Conservation (phyloP, 148 eudicot genomes). For the Rheum nobile region DNA sequence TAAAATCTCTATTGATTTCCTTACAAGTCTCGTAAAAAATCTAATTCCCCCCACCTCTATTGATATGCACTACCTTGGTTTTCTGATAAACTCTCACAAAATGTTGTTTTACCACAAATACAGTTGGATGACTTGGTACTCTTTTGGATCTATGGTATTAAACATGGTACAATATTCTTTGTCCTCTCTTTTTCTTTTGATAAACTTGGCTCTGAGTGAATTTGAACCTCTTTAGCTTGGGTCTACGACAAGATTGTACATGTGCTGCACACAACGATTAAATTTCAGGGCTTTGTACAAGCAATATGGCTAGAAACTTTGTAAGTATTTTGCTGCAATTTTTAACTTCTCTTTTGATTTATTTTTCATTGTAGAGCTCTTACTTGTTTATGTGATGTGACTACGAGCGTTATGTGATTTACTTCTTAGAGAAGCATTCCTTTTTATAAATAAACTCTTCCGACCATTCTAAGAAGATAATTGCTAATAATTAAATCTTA, state of each 20-base stretch:
- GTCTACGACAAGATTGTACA: slow-evolving; percentile 19
- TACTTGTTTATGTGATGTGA: background rate
- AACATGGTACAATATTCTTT: slow-evolving; percentile 40
- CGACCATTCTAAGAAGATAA: background rate
- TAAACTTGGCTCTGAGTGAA: background rate
- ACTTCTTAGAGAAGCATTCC: background rate
- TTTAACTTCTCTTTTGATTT: background rate
- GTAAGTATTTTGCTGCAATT: slow-evolving; percentile 34
- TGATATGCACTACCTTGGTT: too few species aligned
- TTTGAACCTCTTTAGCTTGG: slow-evolving; percentile 12
- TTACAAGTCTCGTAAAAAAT: background rate
- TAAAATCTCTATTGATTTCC: background rate
- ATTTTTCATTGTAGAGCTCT: background rate
- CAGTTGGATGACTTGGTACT: slow-evolving; percentile 32
- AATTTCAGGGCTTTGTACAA: slow-evolving; percentile 47
- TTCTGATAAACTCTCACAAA: slow-evolving; percentile 20
- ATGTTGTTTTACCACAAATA: slow-evolving; percentile 21
- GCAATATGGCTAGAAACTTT: slow-evolving; percentile 76
- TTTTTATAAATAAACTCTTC: background rate
- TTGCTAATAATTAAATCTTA: background rate
- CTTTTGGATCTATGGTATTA: slow-evolving; percentile 51
- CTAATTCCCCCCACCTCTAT: too few species aligned
- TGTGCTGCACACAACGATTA: slow-evolving; percentile 57
- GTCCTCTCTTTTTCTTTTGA: background rate
- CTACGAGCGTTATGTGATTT: background rate